Conservation (phyloP, 1,139 yeast genomes). For the Pichia sp. region DNA sequence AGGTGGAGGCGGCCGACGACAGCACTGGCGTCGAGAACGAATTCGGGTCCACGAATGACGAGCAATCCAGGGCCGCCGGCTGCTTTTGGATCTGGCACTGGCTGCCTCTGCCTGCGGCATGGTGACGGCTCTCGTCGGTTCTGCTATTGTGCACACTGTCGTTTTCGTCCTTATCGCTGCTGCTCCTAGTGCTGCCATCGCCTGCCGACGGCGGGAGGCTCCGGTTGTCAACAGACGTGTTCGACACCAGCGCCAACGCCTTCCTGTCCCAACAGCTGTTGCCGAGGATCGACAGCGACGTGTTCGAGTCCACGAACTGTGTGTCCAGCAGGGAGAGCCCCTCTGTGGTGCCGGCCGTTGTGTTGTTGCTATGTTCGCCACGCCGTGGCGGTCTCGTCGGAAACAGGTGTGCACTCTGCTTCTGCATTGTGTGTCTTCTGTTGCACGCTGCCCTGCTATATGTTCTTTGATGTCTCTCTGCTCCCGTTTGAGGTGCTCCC, state of each 20-base stretch:
- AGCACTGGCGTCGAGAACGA: neutral
- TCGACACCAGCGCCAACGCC: neutral
- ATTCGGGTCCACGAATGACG: conserved; percentile 2
- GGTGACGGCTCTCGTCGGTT: neutral
- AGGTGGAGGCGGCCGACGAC: neutral
- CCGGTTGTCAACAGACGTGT: neutral
- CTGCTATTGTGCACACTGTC: neutral
- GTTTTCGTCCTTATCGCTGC: neutral
- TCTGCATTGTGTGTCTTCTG: neutral
- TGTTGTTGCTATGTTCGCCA: neutral
- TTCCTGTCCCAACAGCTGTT: neutral
- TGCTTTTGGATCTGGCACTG: no score
- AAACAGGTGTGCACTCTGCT: neutral
- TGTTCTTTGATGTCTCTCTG: no score
- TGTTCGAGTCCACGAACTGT: conserved; percentile 3
- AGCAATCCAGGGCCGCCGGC: neutral
- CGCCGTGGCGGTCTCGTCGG: neutral
- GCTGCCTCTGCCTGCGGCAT: neutral
- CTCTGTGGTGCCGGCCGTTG: neutral
- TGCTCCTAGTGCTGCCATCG: neutral
- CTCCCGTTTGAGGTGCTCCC: no score
- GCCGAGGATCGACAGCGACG: conserved; percentile 1
- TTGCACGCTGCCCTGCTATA: no score
- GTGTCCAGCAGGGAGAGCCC: neutral
- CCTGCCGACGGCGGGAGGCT: neutral